Percentiles rank a stretch among this genome's conserved stretches.
Evolutionary conservation across 2,329 filamentous ascomycete species (phyloP).

Genomic region (Phaeomoniella chlamydospora): DNA sequence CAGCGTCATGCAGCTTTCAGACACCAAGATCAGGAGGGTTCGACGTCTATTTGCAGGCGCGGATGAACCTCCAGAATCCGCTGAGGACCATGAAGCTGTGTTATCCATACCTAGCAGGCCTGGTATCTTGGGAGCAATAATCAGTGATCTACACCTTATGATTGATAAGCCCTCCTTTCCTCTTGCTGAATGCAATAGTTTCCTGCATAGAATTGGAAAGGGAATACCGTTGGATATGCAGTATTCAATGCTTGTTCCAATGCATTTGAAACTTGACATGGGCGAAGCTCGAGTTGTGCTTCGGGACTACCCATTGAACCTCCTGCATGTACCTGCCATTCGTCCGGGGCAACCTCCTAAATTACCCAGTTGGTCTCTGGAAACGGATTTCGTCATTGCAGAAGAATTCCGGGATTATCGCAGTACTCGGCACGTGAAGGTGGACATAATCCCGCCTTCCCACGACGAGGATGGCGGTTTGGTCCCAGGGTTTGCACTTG

Average conservation of each 20-base stretch:
- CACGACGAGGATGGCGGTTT: conserved; percentile 36
- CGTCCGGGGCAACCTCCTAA: conserved; percentile 66
- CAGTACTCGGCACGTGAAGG: conserved; percentile 64
- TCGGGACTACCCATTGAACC: conserved; percentile 82
- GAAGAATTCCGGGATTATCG: conserved; percentile 77
- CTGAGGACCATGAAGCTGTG: conserved; percentile 71
- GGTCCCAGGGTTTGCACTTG: conserved; percentile 60
- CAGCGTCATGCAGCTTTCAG: conserved; percentile 53
- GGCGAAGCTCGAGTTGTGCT: conserved; percentile 76
- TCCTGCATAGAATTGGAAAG: conserved; percentile 83
- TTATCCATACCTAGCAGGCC: conserved; percentile 75
- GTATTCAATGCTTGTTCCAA: conserved; percentile 77
- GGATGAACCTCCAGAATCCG: conserved; percentile 66
- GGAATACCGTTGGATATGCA: conserved; percentile 86
- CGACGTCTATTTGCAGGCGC: conserved; percentile 68
- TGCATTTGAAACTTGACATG: conserved; percentile 80
- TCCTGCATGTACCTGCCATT: conserved; percentile 78
- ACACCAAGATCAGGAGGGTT: conserved; percentile 61
- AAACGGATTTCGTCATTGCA: conserved; percentile 85
- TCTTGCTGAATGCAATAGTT: conserved; percentile 64
- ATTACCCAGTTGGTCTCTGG: conserved; percentile 67
- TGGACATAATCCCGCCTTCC: conserved; percentile 68
- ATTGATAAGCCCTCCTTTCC: conserved; percentile 92
- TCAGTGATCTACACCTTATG: conserved; percentile 71
- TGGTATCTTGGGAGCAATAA: conserved; percentile 62